Conservation (phyloP, 2,329 filamentous ascomycete species). For the Colletotrichum falcatum region DNA sequence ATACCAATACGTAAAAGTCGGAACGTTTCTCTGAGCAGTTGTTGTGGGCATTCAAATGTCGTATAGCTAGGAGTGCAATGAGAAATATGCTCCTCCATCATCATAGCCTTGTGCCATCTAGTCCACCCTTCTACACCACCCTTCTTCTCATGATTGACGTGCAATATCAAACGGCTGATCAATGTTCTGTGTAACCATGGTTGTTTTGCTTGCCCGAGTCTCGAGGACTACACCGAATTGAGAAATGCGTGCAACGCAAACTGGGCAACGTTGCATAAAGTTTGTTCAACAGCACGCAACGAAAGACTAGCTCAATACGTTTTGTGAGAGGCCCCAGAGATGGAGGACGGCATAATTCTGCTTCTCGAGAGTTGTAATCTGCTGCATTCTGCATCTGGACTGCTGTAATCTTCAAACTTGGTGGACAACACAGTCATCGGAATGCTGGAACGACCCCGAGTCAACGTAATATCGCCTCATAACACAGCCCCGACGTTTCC, state of each 20-base stretch:
- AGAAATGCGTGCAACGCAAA: not conserved
- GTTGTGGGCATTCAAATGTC: too few relatives aligned
- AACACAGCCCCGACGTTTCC: not conserved
- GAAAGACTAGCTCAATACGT: not conserved
- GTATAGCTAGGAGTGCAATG: too few relatives aligned
- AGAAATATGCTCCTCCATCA: too few relatives aligned
- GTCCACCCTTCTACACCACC: too few relatives aligned
- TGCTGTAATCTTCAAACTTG: not conserved
- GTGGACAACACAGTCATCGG: not conserved
- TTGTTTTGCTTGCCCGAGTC: too few relatives aligned
- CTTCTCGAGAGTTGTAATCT: too few relatives aligned
- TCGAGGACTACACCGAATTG: not conserved
- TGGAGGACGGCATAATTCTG: not conserved
- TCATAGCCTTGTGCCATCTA: too few relatives aligned
- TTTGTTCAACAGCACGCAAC: not conserved
- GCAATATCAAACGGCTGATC: too few relatives aligned
- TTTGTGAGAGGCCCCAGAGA: not conserved
- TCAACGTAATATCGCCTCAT: not conserved
- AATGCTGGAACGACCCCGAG: not conserved
- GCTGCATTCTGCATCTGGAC: not conserved
- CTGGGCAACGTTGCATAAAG: not conserved
- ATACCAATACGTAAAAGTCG: not conserved
- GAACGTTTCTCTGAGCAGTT: not conserved
- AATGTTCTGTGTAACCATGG: too few relatives aligned
- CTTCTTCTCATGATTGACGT: too few relatives aligned